Base-by-base conservation (phyloP, 805 yeast species). In the Blastobotrys peoriensis region DNA sequence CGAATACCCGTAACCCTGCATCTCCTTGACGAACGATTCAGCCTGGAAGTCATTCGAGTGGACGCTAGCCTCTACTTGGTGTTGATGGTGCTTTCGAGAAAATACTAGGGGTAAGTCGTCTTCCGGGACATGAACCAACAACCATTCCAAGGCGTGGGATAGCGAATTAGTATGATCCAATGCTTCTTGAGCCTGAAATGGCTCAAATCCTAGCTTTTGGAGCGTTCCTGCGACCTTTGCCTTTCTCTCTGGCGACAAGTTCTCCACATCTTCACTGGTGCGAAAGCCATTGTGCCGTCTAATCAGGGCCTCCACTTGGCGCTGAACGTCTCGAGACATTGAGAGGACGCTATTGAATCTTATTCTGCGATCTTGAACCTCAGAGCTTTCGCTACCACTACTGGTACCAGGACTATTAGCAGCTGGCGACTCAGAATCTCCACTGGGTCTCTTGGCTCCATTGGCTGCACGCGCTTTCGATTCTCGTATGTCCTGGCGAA, bases 71-170 rank as follows among this genome's bases (percentile, higher is more conserved):
- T 61, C 51, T 18, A 56, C 54, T 3, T 65, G 65, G 1, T 58
- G 49, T 13, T 25, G 30, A 38, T 57, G 49, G 10, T 62, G 52
- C 13, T 64, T 64, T 3, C 56, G 57, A 39, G 57, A 42, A 41
- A 68, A 69, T 28, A 52, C 42, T 17, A 52, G 46, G 2, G 98
- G 98, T 25, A 91, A 67, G 56, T 91, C 98, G 58, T 89, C 98
- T 51, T 93, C 97, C 0, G 98, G 98, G 2, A 91, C 76, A 57
- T 91, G 93, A 52, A 89, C 81, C 8, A 91, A 64, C 16, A 91
- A 71, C 91, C 93, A 84, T 49, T 81, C 86, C 36, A 84, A 62
- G 0, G 82, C 71, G 19, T 73, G 77, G 1, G 73, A 69, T 44
- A 78, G 70, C 1, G 72, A 54, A 3, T 58, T 51, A 0, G 67